Percentiles rank a stretch among this genome's conserved stretches.
Evolutionary conservation across 2,329 filamentous ascomycete genomes (phyloP).

Genomic region (Magnaporthiopsis rhizophila): DNA sequence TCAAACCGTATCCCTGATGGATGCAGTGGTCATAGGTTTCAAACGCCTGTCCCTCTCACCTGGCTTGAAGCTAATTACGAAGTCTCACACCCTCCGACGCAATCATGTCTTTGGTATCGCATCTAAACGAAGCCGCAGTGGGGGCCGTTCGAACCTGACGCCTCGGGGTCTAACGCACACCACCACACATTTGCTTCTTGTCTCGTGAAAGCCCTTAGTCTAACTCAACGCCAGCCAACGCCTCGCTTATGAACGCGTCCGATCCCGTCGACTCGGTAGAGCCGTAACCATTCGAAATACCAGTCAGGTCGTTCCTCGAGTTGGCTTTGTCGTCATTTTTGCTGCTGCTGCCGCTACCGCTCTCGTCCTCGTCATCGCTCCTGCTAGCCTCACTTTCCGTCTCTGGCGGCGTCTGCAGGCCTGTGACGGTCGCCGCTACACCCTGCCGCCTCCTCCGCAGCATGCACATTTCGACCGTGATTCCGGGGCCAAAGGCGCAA

Average conservation of each 20-base stretch:
- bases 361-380: slow-evolving; percentile 28
- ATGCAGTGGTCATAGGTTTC: no score
- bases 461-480: slow-evolving; percentile 61
- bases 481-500: slow-evolving; percentile 63
- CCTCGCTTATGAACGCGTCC: slow-evolving; percentile 22
- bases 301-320: background rate
- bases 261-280: background rate
- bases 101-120: no score
- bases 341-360: background rate
- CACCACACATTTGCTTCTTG: background rate
- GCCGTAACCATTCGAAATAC: background rate
- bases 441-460: slow-evolving; percentile 40
- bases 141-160: background rate
- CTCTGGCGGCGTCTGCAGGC: slow-evolving; percentile 44
- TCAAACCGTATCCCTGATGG: no score
- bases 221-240: slow-evolving; percentile 23
- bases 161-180: background rate
- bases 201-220: slow-evolving; percentile 15
- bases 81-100: no score
- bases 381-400: slow-evolving; percentile 41
- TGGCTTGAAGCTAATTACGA: no score
- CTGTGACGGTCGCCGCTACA: slow-evolving; percentile 16
- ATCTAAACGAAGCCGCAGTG: background rate
- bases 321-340: background rate
- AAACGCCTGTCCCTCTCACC: no score